These are phyloP conservation scores for Candida koratica DNA, from an alignment of 805 yeast species.

Conservation along the genomic window DNA sequence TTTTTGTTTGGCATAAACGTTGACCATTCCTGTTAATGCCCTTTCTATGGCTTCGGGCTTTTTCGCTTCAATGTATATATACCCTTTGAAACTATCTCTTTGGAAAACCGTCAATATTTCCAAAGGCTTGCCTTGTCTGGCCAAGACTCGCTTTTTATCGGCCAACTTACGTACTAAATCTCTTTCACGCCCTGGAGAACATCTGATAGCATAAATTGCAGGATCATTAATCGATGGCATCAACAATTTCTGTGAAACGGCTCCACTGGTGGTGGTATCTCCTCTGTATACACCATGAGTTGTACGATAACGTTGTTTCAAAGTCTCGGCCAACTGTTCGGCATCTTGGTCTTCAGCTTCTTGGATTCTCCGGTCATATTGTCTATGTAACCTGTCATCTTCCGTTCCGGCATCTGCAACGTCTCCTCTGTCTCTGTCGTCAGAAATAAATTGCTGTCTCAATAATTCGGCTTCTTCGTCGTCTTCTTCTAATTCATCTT, in stretches of 20 bases:
- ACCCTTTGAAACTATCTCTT: conserved; percentile 88
- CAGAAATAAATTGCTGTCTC: conserved; percentile 77
- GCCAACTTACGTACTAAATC: conserved; percentile 80
- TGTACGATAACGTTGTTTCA: conserved; percentile 89
- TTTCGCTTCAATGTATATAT: conserved; percentile 91
- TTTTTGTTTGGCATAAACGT: conserved; percentile 69
- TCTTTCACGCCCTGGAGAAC: conserved; percentile 90
- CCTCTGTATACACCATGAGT: conserved; percentile 81
- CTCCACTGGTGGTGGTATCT: conserved; percentile 56
- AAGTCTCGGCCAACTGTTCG: conserved; percentile 85
- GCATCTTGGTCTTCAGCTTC: conserved; percentile 92
- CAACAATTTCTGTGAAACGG: conserved; percentile 86
- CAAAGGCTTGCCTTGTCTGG: conserved; percentile 70
- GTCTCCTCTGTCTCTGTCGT: conserved; percentile 60
- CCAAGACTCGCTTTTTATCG: conserved; percentile 78
- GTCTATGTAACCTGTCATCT: conserved; percentile 84
- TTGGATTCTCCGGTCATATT: conserved; percentile 82
- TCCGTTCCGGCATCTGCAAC: conserved; percentile 35
- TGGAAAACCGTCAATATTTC: conserved; percentile 89
- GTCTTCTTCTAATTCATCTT: conserved; percentile 81
- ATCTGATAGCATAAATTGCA: conserved; percentile 90
- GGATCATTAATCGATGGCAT: conserved; percentile 97
- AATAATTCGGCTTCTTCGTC: conserved; percentile 88
- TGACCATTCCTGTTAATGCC: conserved; percentile 86
- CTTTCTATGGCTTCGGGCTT: conserved; percentile 87